phyloP scores from a whole-genome alignment of 2,329 filamentous ascomycete genomes.

The Fusarium graminum region DNA sequence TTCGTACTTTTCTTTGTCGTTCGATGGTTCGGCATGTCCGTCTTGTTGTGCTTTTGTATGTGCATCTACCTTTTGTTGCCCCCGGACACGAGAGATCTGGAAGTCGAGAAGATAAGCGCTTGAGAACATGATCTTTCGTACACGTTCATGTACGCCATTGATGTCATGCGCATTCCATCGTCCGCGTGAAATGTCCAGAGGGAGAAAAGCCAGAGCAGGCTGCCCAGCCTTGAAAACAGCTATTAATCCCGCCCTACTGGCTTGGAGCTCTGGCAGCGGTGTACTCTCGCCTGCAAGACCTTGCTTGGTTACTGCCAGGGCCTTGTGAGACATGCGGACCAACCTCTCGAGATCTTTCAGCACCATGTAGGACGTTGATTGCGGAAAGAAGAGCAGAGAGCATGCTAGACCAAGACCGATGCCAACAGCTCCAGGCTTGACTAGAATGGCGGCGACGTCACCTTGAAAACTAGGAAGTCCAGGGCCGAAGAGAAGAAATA shows the following conservation, averaged over 20 bases:
- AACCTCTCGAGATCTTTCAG: conserved; percentile 53
- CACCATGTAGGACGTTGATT: conserved; percentile 61
- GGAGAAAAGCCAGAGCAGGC: conserved; percentile 59
- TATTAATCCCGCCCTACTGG: conserved; percentile 50
- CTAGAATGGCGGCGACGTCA: conserved; percentile 50
- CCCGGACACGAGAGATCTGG: conserved; percentile 53
- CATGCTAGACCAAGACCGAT: conserved; percentile 60
- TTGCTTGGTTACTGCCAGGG: conserved; percentile 51
- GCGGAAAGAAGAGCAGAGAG: conserved; percentile 62
- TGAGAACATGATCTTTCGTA: conserved; percentile 54
- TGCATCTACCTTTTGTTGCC: conserved; percentile 40
- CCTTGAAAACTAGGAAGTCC: conserved; percentile 48
- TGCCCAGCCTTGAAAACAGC: conserved; percentile 55
- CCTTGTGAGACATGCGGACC: conserved; percentile 50
- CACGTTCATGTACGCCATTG: conserved; percentile 51
- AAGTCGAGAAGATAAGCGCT: conserved; percentile 58
- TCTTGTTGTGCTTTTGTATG: neutral
- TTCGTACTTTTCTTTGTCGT: conserved; percentile 28
- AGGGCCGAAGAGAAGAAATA: conserved; percentile 61
- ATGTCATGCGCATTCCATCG: conserved; percentile 62
- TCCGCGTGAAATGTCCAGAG: conserved; percentile 61
- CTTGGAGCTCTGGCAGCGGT: conserved; percentile 51
- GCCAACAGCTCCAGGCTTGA: conserved; percentile 61
- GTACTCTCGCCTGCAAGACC: conserved; percentile 39
- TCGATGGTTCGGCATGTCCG: neutral